Conservation (phyloP, 2,329 filamentous ascomycete genomes). For the Lasiodiplodia hormozganensis region DNA sequence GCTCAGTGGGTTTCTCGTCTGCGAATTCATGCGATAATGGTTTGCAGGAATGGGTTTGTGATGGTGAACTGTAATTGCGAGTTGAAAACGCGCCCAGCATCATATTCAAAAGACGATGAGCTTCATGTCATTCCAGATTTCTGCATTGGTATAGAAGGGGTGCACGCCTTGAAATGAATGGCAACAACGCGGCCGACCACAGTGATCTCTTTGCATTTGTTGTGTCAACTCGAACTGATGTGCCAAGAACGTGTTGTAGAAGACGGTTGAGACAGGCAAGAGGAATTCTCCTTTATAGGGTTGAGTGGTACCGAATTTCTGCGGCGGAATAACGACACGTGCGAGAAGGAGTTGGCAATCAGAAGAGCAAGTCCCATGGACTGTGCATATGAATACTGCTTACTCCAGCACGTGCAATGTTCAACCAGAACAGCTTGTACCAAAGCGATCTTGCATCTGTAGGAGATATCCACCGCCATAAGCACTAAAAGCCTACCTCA, state of each 20-base stretch:
- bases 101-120: background rate
- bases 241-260: background rate
- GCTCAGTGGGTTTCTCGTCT: background rate
- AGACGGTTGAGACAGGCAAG: background rate
- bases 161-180: too few species aligned
- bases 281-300: background rate
- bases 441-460: too few species aligned
- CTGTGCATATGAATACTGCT: too few species aligned
- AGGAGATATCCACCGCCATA: too few species aligned
- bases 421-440: too few species aligned
- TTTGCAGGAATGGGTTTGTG: background rate
- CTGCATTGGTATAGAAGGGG: background rate
- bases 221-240: background rate
- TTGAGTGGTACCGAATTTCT: rapidly evolving
- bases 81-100: background rate
- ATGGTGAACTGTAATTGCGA: background rate
- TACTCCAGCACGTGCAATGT: too few species aligned
- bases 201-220: too few species aligned
- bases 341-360: too few species aligned
- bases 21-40: background rate
- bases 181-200: background rate
- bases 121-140: background rate
- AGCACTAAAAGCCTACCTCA: too few species aligned
- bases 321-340: too few species aligned
- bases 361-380: too few species aligned